These are phyloP conservation scores for Metarhizium album DNA, from an alignment of 2,329 filamentous ascomycete genomes.

Conservation along the genomic window DNA sequence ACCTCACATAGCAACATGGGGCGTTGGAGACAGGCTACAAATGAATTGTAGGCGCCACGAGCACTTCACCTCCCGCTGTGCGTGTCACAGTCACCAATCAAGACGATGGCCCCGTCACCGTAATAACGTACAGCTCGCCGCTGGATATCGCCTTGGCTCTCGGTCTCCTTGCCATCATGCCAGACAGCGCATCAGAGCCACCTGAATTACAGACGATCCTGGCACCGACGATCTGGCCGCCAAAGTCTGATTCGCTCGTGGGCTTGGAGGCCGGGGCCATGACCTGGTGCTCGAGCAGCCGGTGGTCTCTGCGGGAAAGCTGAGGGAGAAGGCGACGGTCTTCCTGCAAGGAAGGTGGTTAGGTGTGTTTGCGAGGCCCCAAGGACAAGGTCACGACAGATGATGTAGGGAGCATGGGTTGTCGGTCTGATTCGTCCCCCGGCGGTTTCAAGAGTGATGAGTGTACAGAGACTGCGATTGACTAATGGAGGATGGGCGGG, in stretches of 20 bases:
- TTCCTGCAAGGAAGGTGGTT: conserved; percentile 25
- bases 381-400: conserved; percentile 10
- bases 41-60: too few species aligned
- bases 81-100: conserved; percentile 26
- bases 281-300: conserved; percentile 22
- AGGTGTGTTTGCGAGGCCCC: conserved; percentile 21
- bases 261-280: conserved; percentile 24
- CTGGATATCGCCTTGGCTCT: conserved; percentile 26
- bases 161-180: conserved; percentile 24
- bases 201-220: conserved; percentile 21
- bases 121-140: conserved; percentile 28
- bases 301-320: conserved; percentile 21
- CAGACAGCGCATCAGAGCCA: conserved; percentile 15
- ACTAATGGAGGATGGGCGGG: not conserved
- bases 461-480: conserved; percentile 7
- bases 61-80: conserved; percentile 22
- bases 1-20: too few species aligned
- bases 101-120: conserved; percentile 22
- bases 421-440: conserved; percentile 4
- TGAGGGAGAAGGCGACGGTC: conserved; percentile 20
- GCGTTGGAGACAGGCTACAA: too few species aligned
- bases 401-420: conserved; percentile 7
- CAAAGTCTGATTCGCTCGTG: conserved; percentile 20
- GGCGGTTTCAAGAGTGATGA: conserved; percentile 8
- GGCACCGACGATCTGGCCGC: conserved; percentile 25